phyloP scores from a whole-genome alignment of 176 grass and related monocot genomes.

The Leersia perrieri region DNA sequence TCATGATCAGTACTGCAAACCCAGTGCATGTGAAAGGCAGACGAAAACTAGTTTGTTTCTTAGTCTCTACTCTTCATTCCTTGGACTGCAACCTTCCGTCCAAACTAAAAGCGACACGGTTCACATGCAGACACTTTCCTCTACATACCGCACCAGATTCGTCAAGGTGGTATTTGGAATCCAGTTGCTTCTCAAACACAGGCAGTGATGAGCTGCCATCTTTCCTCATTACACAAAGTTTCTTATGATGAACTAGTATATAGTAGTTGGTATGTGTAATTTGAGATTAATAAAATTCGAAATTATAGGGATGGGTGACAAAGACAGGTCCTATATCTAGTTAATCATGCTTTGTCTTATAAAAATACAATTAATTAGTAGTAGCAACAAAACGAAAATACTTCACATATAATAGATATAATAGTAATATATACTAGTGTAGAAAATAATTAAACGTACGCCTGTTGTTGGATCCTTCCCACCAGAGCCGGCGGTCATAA shows the following conservation, averaged over 20 bases:
- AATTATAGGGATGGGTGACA: no score
- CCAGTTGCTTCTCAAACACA: not conserved
- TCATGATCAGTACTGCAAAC: no score
- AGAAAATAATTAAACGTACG: not conserved
- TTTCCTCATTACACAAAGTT: no score
- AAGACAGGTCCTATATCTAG: not conserved
- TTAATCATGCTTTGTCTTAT: not conserved
- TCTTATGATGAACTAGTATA: no score
- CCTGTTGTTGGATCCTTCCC: not conserved
- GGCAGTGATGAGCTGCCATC: not conserved
- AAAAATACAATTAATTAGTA: not conserved
- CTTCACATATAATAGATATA: not conserved
- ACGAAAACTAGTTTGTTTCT: no score
- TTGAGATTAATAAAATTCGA: no score
- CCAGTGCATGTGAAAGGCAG: no score
- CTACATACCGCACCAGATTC: not conserved
- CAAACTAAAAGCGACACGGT: not conserved
- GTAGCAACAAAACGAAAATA: not conserved
- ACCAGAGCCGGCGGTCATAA: not conserved
- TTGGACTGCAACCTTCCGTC: not conserved
- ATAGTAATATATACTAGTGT: not conserved
- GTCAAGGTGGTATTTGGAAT: not conserved
- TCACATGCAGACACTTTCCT: not conserved
- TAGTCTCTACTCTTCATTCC: not conserved
- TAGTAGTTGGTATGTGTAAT: no score